Evolutionary conservation across 805 yeast species (phyloP).

Genomic region (Ogataea kodamae): DNA sequence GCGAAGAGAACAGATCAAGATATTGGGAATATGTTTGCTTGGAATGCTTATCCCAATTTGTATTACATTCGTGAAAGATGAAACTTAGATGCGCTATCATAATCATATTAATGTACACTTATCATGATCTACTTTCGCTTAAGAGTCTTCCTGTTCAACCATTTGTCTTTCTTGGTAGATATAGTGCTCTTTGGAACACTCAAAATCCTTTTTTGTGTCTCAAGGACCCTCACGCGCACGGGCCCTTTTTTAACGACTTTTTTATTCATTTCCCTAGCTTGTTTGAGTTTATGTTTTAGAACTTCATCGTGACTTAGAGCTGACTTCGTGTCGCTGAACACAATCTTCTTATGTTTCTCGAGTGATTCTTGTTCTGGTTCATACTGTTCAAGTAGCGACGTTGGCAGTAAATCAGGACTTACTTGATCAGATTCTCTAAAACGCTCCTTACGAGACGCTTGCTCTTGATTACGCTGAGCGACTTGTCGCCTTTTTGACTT

Average conservation of each 20-base stretch:
- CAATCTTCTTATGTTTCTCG: constrained; percentile 31
- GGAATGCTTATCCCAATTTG: constrained; percentile 32
- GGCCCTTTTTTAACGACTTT: constrained; percentile 37
- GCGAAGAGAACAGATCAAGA: constrained; percentile 10
- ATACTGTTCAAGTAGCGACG: constrained; percentile 35
- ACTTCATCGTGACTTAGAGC: constrained; percentile 11
- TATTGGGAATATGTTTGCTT: constrained; percentile 18
- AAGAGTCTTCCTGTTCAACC: constrained; percentile 28
- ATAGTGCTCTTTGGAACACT: constrained; percentile 25
- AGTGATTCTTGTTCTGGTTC: constrained; percentile 14
- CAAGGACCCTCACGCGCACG: constrained; percentile 37
- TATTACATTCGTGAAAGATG: constrained; percentile 27
- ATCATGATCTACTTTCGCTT: constrained; percentile 14
- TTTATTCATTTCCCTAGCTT: constrained; percentile 32
- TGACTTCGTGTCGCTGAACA: constrained; percentile 29
- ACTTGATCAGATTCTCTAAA: constrained; percentile 17
- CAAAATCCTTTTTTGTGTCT: constrained; percentile 13
- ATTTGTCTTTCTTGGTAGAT: constrained; percentile 24
- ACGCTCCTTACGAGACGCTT: constrained; percentile 21
- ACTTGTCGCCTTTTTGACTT: constrained; percentile 31
- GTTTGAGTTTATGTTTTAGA: constrained; percentile 26
- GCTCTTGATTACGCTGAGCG: constrained; percentile 36
- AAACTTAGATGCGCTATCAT: constrained; percentile 7
- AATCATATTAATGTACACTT: constrained; percentile 4
- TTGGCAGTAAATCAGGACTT: constrained; percentile 38